Conservation (phyloP, 768 basidiomycete genomes). For the Calocybe indica region DNA sequence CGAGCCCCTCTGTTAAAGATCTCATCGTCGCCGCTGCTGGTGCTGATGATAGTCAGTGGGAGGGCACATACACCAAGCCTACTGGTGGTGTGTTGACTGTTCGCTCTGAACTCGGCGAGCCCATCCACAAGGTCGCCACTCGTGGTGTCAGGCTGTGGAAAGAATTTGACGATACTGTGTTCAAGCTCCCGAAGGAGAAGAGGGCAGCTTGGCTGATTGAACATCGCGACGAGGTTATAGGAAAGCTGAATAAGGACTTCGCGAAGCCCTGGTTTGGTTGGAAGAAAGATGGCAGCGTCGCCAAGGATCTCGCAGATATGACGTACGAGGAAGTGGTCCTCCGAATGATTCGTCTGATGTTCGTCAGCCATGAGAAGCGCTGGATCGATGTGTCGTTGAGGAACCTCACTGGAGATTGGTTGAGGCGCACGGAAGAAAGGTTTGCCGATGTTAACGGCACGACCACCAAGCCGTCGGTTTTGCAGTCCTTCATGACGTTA, state of each 20-base stretch:
- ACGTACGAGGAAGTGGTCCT: slow-evolving; percentile 95
- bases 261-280: slow-evolving; percentile 96
- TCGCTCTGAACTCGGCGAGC: slow-evolving; percentile 95
- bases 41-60: slow-evolving; percentile 86
- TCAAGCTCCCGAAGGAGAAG: slow-evolving; percentile 95
- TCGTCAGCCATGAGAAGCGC: slow-evolving; percentile 81
- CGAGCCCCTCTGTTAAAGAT: slow-evolving; percentile 91
- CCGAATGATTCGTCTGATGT: slow-evolving; percentile 93
- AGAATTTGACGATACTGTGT: slow-evolving; percentile 96
- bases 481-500: slow-evolving; percentile 79
- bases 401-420: slow-evolving; percentile 95
- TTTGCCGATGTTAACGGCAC: slow-evolving; percentile 85
- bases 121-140: slow-evolving; percentile 98
- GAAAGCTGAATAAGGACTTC: slow-evolving; percentile 91
- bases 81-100: slow-evolving; percentile 97
- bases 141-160: slow-evolving; percentile 98
- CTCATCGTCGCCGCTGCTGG: slow-evolving; percentile 93
- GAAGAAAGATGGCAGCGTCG: slow-evolving; percentile 87
- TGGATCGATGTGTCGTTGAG: slow-evolving; percentile 92
- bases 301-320: slow-evolving; percentile 90
- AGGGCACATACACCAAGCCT: slow-evolving; percentile 89
- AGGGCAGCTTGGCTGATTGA: slow-evolving; percentile 82
- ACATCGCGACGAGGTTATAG: slow-evolving; percentile 84
- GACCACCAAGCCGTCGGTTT: slow-evolving; percentile 72
- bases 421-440: slow-evolving; percentile 91